These are phyloP conservation scores for Penicillium herquei DNA, from an alignment of 495 filamentous ascomycete species.

Conservation along the genomic window DNA sequence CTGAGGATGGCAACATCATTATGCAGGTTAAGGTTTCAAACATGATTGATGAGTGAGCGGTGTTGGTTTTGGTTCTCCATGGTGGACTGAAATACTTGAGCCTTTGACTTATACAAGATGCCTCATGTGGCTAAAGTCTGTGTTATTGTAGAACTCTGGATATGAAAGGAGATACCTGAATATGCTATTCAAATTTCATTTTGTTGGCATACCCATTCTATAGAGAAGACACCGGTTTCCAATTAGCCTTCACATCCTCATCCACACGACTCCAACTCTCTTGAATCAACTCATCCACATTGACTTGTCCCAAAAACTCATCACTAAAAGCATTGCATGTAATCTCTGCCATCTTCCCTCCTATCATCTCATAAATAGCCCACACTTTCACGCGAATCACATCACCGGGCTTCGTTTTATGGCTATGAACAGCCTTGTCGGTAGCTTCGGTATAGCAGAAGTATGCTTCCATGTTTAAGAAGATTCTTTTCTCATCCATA, in stretches of 20 bases:
- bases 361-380: slow-evolving; percentile 7
- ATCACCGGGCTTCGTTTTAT: slow-evolving; percentile 5
- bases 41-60: slow-evolving; percentile 12
- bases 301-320: slow-evolving; percentile 3
- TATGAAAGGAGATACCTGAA: too few relatives aligned
- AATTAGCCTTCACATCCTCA: slow-evolving; percentile 4
- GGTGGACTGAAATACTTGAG: too few relatives aligned
- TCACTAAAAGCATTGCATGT: slow-evolving; percentile 5
- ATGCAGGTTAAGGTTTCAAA: slow-evolving; percentile 20
- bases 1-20: slow-evolving; percentile 16
- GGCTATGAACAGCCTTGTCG: slow-evolving; percentile 7
- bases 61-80: too few relatives aligned
- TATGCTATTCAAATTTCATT: too few relatives aligned
- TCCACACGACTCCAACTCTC: slow-evolving; percentile 8
- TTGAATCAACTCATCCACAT: slow-evolving; percentile 3
- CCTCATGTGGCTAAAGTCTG: too few relatives aligned
- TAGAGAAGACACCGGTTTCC: background rate
- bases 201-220: background rate
- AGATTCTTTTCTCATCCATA: slow-evolving; percentile 1
- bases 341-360: slow-evolving; percentile 6
- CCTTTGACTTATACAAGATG: too few relatives aligned
- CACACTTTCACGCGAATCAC: slow-evolving; percentile 12
- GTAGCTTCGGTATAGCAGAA: slow-evolving; percentile 2
- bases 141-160: too few relatives aligned
- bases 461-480: slow-evolving; percentile 8